These are phyloP conservation scores for Neurospora sp. DNA, from an alignment of 495 filamentous ascomycete species.

Conservation along the genomic window DNA sequence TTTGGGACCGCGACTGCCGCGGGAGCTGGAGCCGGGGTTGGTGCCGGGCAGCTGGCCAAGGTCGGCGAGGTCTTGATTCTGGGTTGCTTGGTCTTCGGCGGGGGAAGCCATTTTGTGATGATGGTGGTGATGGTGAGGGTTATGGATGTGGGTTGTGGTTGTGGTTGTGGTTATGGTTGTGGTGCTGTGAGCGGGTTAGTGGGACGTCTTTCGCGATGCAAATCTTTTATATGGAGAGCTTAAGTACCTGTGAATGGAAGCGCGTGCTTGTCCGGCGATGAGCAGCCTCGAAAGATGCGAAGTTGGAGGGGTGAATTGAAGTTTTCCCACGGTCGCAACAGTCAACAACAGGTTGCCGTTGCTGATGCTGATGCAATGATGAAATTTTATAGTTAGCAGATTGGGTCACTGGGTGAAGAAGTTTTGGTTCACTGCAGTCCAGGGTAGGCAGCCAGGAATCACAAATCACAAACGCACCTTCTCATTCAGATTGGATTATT, in stretches of 20 bases:
- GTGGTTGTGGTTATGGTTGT: neutral
- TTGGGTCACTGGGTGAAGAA: neutral
- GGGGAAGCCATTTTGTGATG: neutral
- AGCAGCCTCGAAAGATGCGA: neutral
- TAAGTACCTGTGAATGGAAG: neutral
- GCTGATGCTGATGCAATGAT: neutral
- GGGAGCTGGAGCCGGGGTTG: too few species aligned
- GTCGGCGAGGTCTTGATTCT: neutral
- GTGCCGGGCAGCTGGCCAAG: too few species aligned
- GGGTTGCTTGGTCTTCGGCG: neutral
- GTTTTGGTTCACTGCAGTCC: neutral
- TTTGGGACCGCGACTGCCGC: too few species aligned
- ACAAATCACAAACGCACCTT: neutral
- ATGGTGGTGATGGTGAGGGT: neutral
- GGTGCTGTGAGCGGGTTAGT: neutral
- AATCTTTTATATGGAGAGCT: neutral
- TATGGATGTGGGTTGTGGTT: neutral
- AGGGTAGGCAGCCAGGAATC: neutral
- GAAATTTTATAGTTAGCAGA: neutral
- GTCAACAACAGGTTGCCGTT: neutral
- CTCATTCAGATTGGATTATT: neutral
- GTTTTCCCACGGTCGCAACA: neutral
- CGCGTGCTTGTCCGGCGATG: neutral
- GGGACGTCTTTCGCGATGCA: neutral
- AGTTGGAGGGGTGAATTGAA: neutral